Conservation (phyloP, 1,139 yeast species). For the Geotrichum phurueaensis region DNA sequence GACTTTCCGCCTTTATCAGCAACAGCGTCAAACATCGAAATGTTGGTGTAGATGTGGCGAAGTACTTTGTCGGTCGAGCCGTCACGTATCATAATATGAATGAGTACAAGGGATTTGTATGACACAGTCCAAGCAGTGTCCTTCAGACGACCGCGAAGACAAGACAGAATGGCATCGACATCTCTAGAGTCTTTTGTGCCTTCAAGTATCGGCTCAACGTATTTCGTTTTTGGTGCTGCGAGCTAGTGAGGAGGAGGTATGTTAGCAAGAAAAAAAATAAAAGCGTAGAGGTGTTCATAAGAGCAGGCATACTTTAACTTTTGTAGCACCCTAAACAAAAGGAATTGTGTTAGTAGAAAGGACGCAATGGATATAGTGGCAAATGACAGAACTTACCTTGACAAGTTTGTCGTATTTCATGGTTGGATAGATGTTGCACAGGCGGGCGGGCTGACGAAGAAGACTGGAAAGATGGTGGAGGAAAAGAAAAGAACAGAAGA, state of each 20-base stretch:
- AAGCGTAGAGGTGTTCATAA: background rate
- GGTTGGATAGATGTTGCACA: background rate
- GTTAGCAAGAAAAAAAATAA: background rate
- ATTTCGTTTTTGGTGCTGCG: conserved; percentile 97
- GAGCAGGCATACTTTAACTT: conserved; percentile 41
- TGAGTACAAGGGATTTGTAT: conserved; percentile 74
- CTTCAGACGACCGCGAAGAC: conserved; percentile 54
- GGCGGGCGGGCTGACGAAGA: background rate
- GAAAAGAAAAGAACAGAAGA: background rate
- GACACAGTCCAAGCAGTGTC: conserved; percentile 84
- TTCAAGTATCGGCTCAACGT: conserved; percentile 84
- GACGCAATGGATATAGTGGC: background rate
- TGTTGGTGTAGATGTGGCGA: conserved; percentile 53
- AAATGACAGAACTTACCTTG: conserved; percentile 38
- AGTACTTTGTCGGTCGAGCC: conserved; percentile 73
- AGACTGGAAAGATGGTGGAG: background rate
- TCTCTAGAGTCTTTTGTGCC: conserved; percentile 61
- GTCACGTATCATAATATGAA: conserved; percentile 88
- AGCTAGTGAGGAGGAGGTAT: conserved; percentile 39
- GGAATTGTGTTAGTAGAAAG: conserved; percentile 2
- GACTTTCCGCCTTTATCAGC: conserved; percentile 44
- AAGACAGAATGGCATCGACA: conserved; percentile 61
- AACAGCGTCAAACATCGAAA: conserved; percentile 52
- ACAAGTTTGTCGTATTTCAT: conserved; percentile 47
- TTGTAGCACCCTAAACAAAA: conserved; percentile 53